Evolutionary conservation across 345 rosid species (phyloP).

Genomic region (Salix viminalis): DNA sequence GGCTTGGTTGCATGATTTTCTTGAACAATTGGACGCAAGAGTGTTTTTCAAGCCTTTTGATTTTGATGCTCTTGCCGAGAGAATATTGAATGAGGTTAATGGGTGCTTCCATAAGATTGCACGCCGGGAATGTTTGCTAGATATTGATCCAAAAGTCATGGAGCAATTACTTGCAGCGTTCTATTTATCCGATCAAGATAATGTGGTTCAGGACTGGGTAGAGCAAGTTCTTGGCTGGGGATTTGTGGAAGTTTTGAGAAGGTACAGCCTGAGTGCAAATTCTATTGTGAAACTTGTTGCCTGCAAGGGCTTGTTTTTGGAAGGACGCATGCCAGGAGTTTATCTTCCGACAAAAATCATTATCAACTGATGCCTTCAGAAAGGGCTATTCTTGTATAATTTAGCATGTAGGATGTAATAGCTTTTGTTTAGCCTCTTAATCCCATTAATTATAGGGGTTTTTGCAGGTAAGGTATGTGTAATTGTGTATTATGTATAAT

Average conservation of each 20-base stretch:
- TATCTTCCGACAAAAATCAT: conserved; percentile 41
- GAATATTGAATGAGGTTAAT: conserved; percentile 26
- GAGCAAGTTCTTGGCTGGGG: conserved; percentile 41
- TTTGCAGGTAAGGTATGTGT: conserved; percentile 14
- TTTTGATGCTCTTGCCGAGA: conserved; percentile 51
- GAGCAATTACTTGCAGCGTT: conserved; percentile 48
- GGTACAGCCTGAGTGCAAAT: conserved; percentile 14
- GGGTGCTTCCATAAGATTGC: conserved; percentile 29
- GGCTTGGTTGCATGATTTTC: conserved; percentile 54
- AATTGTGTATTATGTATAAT: conserved; percentile 13
- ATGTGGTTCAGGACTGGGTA: conserved; percentile 47
- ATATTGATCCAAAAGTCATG: conserved; percentile 46
- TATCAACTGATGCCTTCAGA: conserved; percentile 16
- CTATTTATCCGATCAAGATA: conserved; percentile 39
- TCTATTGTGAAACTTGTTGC: conserved; percentile 37
- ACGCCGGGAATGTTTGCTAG: conserved; percentile 41
- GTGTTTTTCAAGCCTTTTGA: conserved; percentile 53
- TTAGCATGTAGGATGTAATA: conserved; percentile 15
- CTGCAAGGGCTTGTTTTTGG: conserved; percentile 25
- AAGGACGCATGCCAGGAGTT: conserved; percentile 33
- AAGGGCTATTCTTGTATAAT: conserved; percentile 15
- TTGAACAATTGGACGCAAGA: conserved; percentile 40
- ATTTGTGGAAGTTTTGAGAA: conserved; percentile 39
- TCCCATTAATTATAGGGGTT: conserved; percentile 20
- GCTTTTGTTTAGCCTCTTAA: conserved; percentile 16